Percentiles rank a stretch among this genome's conserved stretches.
Conservation (phyloP, 2,329 filamentous ascomycete species). For the Pseudogymnoascus destructans region DNA sequence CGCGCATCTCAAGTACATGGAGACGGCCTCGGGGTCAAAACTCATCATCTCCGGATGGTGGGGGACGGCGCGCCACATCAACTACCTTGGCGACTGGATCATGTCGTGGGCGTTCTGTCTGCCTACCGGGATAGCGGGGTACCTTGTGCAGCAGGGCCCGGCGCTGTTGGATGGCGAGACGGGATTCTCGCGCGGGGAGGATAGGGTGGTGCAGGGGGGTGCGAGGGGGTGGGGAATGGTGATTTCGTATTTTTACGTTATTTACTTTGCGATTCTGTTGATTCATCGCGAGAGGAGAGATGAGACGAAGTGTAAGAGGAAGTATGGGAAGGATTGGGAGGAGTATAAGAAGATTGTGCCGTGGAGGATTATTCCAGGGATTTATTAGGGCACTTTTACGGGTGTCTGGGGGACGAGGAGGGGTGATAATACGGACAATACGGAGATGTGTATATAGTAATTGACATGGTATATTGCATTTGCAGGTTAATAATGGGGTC, state of each 20-base stretch:
- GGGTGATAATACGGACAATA: not conserved
- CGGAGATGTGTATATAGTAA: not conserved
- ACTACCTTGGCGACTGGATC: constrained; percentile 91
- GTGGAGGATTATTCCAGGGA: constrained; percentile 69
- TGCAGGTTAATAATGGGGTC: not conserved
- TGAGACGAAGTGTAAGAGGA: constrained; percentile 78
- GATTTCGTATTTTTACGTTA: constrained; percentile 86
- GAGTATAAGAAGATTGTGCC: constrained; percentile 72
- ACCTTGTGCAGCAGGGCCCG: constrained; percentile 45
- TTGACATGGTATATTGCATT: not conserved
- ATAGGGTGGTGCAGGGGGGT: constrained; percentile 38
- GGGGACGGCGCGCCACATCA: constrained; percentile 84
- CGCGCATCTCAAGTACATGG: constrained; percentile 69
- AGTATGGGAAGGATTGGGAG: constrained; percentile 90
- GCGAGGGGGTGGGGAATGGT: constrained; percentile 74
- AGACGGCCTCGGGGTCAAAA: constrained; percentile 70
- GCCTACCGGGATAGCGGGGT: constrained; percentile 75
- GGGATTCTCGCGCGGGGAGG: constrained; percentile 35
- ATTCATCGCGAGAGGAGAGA: constrained; percentile 78
- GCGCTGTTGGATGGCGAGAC: constrained; percentile 38
- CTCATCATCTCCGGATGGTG: constrained; percentile 85
- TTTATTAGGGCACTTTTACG: constrained; percentile 64
- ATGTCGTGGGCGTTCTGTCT: constrained; percentile 86
- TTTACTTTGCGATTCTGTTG: constrained; percentile 81
- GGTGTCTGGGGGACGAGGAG: not conserved